Conservation (phyloP, 2,329 filamentous ascomycete genomes). For the Dactylellina parvicollis region DNA sequence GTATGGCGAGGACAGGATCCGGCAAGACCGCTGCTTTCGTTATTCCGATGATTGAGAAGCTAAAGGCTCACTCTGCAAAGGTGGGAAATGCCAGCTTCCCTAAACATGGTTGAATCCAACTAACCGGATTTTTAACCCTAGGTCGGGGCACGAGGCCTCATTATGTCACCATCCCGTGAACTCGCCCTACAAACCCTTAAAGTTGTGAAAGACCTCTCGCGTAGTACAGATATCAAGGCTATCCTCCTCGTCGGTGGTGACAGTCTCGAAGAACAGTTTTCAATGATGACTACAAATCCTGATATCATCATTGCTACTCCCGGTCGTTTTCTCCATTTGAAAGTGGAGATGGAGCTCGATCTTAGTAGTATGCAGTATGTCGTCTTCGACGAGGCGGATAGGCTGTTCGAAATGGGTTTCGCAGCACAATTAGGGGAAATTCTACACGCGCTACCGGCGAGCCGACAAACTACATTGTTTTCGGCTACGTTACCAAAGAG, state of each 20-base stretch:
- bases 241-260: conserved; percentile 93
- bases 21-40: conserved; percentile 99
- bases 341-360: conserved; percentile 94
- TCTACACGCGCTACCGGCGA: conserved; percentile 82
- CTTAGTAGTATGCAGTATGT: conserved; percentile 92
- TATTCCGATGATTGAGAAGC: conserved; percentile 94
- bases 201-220: conserved; percentile 92
- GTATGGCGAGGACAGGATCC: conserved; percentile 98
- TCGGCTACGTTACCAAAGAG: conserved; percentile 94
- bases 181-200: conserved; percentile 93
- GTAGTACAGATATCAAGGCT: conserved; percentile 89
- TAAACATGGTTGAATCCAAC: background rate
- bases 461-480: conserved; percentile 90
- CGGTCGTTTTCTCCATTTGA: conserved; percentile 92
- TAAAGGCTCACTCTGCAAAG: conserved; percentile 86
- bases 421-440: conserved; percentile 93
- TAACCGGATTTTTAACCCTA: conserved; percentile 1
- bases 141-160: conserved; percentile 82
- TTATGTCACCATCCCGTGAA: conserved; percentile 92
- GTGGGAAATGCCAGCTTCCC: conserved; percentile 58
- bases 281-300: conserved; percentile 89
- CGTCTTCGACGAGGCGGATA: conserved; percentile 96
- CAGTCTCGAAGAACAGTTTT: conserved; percentile 93
- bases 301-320: conserved; percentile 92
- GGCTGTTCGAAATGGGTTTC: conserved; percentile 98